A percentile compares a stretch with the other conserved stretches of the same genome.
phyloP scores from a whole-genome alignment of 2,329 filamentous ascomycete genomes.

The Fusarium hostae region DNA sequence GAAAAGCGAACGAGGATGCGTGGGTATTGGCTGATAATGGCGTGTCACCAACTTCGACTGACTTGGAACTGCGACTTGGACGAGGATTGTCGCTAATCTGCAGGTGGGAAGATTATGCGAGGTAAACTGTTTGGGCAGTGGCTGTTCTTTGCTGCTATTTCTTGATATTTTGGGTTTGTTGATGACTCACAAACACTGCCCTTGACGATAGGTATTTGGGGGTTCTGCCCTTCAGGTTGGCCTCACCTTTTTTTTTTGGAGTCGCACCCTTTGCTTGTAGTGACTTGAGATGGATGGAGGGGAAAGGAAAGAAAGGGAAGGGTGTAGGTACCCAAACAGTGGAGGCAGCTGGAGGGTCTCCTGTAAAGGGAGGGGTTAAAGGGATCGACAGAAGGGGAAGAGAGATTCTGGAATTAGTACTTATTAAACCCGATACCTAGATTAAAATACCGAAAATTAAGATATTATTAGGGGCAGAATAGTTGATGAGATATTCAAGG shows the following conservation, averaged over 20 bases:
- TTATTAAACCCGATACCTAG: background rate
- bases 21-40: slow-evolving; percentile 19
- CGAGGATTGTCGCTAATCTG: background rate
- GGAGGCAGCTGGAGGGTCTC: background rate
- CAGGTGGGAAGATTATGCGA: background rate
- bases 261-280: slow-evolving; percentile 10
- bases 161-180: slow-evolving; percentile 9
- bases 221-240: slow-evolving; percentile 17
- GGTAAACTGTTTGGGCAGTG: background rate
- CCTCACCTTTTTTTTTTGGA: slow-evolving; percentile 19
- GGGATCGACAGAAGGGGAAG: slow-evolving; percentile 12
- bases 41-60: slow-evolving; percentile 25
- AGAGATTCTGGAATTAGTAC: slow-evolving; percentile 5
- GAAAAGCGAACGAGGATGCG: slow-evolving; percentile 5
- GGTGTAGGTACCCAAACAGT: background rate
- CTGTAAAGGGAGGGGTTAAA: slow-evolving; percentile 15
- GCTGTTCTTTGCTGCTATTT: slow-evolving; percentile 8
- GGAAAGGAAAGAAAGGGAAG: background rate
- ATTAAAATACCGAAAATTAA: background rate
- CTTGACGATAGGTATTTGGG: slow-evolving; percentile 1
- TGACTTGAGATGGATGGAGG: background rate
- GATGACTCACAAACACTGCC: slow-evolving; percentile 13
- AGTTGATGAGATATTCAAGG: background rate
- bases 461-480: background rate
- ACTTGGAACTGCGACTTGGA: background rate